A percentile compares a stretch with the other conserved stretches of the same genome.
Evolutionary conservation across 306 rosid species (phyloP).

Genomic region (Vigna hirtella): DNA sequence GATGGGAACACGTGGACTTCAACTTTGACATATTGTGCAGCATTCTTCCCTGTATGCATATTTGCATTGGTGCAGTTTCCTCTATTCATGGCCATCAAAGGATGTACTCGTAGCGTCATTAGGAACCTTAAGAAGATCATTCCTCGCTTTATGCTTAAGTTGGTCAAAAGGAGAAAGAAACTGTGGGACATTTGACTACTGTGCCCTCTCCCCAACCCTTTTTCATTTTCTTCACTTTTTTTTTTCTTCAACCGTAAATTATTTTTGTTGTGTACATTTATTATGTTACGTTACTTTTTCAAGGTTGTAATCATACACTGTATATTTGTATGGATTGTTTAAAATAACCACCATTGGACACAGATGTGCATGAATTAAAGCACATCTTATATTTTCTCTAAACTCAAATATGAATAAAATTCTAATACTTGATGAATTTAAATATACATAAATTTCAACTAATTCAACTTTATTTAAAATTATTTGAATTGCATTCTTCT

Average conservation of each 20-base stretch:
- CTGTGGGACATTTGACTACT: slow-evolving; percentile 7
- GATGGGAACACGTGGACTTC: slow-evolving; percentile 45
- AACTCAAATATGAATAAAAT: too few species aligned
- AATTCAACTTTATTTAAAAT: too few species aligned
- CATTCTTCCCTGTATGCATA: slow-evolving; percentile 45
- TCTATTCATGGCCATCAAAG: slow-evolving; percentile 40
- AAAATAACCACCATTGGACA: neutral
- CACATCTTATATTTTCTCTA: neutral
- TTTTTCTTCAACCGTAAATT: neutral
- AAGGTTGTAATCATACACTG: neutral
- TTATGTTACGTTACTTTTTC: neutral
- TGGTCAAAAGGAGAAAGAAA: slow-evolving; percentile 25
- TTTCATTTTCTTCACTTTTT: neutral
- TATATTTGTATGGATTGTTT: neutral
- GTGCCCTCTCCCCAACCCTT: neutral
- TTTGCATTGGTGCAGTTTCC: slow-evolving; percentile 52
- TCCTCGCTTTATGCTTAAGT: slow-evolving; percentile 43
- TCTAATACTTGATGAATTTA: too few species aligned
- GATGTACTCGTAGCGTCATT: neutral
- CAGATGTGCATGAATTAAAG: slow-evolving; percentile 10
- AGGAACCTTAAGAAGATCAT: slow-evolving; percentile 37
- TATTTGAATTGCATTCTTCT: too few species aligned
- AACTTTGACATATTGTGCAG: slow-evolving; percentile 43
- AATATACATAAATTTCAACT: too few species aligned
- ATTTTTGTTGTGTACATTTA: slow-evolving; percentile 8